These are phyloP conservation scores for Podaxis mareebaensis DNA, from an alignment of 768 basidiomycete species.

Conservation along the genomic window DNA sequence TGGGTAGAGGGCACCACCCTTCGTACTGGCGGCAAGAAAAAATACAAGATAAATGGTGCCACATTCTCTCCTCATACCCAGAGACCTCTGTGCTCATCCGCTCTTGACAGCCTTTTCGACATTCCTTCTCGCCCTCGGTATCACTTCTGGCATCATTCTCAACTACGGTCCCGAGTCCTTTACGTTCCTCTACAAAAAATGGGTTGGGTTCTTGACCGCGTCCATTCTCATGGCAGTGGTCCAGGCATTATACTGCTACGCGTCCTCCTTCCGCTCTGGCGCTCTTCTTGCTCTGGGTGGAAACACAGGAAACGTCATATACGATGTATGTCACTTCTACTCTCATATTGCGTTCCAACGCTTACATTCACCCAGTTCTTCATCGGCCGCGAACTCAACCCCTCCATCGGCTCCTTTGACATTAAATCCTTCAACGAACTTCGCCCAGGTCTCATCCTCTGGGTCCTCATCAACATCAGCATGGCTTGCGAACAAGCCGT, in stretches of 20 bases:
- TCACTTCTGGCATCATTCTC: constrained; percentile 66
- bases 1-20: constrained; percentile 68
- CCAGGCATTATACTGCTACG: constrained; percentile 75
- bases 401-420: constrained; percentile 71
- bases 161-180: constrained; percentile 78
- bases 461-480: constrained; percentile 87
- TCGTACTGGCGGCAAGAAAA: constrained; percentile 73
- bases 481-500: constrained; percentile 90
- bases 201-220: constrained; percentile 86
- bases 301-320: constrained; percentile 83
- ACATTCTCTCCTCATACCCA: constrained; percentile 12
- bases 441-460: constrained; percentile 87
- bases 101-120: constrained; percentile 80
- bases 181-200: constrained; percentile 91
- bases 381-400: constrained; percentile 95
- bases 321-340: constrained; percentile 69
- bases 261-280: constrained; percentile 63
- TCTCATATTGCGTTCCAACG: background rate
- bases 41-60: constrained; percentile 95
- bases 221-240: constrained; percentile 74
- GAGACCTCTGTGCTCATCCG: constrained; percentile 5
- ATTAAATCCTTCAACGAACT: constrained; percentile 81
- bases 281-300: constrained; percentile 90
- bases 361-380: constrained; percentile 59
- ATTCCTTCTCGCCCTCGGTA: constrained; percentile 76